Evolutionary conservation across 352 stramenopile species (phyloP).

Genomic region (Bremia lactucae): DNA sequence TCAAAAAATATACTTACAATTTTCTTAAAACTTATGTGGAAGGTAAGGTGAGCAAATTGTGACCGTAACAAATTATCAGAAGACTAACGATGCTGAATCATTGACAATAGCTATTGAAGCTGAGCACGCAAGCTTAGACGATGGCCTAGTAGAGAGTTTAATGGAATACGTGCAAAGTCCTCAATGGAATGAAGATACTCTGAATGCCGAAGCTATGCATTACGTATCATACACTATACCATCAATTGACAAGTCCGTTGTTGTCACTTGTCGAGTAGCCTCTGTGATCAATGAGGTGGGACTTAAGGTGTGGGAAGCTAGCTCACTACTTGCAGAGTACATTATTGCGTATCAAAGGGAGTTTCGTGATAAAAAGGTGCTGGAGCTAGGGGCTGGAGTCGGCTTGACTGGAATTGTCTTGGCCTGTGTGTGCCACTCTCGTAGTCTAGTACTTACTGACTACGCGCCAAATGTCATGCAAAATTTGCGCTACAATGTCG

Average conservation of each 20-base stretch:
- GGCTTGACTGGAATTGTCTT: slow-evolving; percentile 60
- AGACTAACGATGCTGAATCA: not conserved
- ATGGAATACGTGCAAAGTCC: slow-evolving; percentile 44
- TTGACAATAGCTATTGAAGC: slow-evolving; percentile 28
- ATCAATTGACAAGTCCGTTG: slow-evolving; percentile 2
- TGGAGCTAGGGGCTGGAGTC: slow-evolving; percentile 66
- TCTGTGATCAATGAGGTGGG: slow-evolving; percentile 77
- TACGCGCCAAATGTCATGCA: slow-evolving; percentile 77
- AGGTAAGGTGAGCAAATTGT: slow-evolving; percentile 20
- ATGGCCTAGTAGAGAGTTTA: slow-evolving; percentile 41
- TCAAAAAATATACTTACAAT: slow-evolving; percentile 50
- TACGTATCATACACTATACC: slow-evolving; percentile 57
- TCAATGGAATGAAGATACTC: slow-evolving; percentile 18
- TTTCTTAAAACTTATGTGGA: slow-evolving; percentile 61
- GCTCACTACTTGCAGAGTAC: slow-evolving; percentile 69
- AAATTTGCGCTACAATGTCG: slow-evolving; percentile 73
- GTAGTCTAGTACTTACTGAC: slow-evolving; percentile 51
- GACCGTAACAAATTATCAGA: not conserved
- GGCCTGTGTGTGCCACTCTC: slow-evolving; percentile 26
- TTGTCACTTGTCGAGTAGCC: slow-evolving; percentile 67
- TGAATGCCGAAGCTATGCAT: slow-evolving; percentile 53
- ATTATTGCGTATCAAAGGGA: slow-evolving; percentile 36
- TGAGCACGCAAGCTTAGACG: slow-evolving; percentile 28
- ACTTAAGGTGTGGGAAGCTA: slow-evolving; percentile 76
- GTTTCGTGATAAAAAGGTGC: slow-evolving; percentile 39